phyloP scores from a whole-genome alignment of 768 basidiomycete genomes.

The Lentinula edodes region DNA sequence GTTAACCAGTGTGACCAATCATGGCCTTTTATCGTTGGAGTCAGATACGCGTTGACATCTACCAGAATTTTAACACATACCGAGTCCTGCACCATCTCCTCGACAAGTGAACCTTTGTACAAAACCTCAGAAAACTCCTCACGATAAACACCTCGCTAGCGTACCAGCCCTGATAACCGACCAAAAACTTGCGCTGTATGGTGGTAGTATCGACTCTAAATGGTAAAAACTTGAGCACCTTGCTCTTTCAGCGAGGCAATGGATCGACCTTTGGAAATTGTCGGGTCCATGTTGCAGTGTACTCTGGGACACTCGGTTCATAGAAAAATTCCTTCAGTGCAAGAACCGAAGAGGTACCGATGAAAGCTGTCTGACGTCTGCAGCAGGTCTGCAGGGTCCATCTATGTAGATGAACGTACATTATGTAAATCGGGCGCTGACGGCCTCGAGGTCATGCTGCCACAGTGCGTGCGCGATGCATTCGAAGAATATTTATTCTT shows the following conservation, averaged over 20 bases:
- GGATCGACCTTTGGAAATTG: background rate
- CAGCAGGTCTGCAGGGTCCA: no score
- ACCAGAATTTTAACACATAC: slow-evolving; percentile 19
- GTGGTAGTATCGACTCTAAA: slow-evolving; percentile 62
- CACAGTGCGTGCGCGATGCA: no score
- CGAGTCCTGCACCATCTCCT: slow-evolving; percentile 61
- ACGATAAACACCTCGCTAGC: slow-evolving; percentile 9
- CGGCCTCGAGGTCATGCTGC: no score
- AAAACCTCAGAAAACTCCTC: background rate
- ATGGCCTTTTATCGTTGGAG: slow-evolving; percentile 47
- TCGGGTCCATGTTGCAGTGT: background rate
- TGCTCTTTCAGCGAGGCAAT: background rate
- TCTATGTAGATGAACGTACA: no score
- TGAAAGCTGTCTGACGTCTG: no score
- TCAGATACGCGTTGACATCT: background rate
- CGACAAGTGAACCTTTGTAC: slow-evolving; percentile 60
- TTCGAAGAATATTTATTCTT: no score
- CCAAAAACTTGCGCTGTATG: slow-evolving; percentile 78
- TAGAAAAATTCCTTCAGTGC: no score
- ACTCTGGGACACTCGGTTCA: no score
- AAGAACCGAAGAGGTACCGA: no score
- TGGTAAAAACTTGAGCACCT: background rate
- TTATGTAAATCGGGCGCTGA: no score
- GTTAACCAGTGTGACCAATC: slow-evolving; percentile 85
- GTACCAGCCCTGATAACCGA: slow-evolving; percentile 87